Evolutionary conservation across 768 basidiomycete species (phyloP).

Genomic region (Brasilioporus rufonigricans): DNA sequence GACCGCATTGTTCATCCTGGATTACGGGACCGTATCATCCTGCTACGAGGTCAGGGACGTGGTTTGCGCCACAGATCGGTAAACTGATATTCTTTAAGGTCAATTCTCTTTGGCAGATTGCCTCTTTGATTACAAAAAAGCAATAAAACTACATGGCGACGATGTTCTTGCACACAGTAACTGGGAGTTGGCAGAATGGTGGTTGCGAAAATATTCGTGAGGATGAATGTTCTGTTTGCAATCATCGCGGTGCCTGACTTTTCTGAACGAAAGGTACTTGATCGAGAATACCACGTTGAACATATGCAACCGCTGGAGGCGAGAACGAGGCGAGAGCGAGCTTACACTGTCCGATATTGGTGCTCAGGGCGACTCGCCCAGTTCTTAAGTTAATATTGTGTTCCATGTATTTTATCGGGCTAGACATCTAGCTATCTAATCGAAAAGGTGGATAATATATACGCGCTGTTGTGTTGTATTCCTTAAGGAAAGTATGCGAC

Average conservation of each 20-base stretch:
- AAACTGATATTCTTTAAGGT: slow-evolving; percentile 39
- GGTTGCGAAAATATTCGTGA: slow-evolving; percentile 81
- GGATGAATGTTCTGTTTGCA: background rate
- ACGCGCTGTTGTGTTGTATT: background rate
- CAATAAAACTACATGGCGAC: slow-evolving; percentile 80
- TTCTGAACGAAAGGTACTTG: slow-evolving; percentile 55
- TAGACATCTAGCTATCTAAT: background rate
- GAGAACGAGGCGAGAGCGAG: slow-evolving; percentile 76
- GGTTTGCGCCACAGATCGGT: slow-evolving; percentile 15
- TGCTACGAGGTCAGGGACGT: slow-evolving; percentile 61
- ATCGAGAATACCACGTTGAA: slow-evolving; percentile 69
- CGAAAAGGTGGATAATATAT: slow-evolving; percentile 12
- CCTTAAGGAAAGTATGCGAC: background rate
- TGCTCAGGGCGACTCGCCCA: slow-evolving; percentile 32
- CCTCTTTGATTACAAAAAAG: slow-evolving; percentile 65
- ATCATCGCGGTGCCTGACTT: background rate
- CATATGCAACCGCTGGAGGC: slow-evolving; percentile 85
- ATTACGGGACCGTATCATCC: slow-evolving; percentile 86
- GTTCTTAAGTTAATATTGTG: slow-evolving; percentile 11
- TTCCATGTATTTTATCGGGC: slow-evolving; percentile 9
- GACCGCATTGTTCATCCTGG: slow-evolving; percentile 89
- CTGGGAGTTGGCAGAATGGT: slow-evolving; percentile 86
- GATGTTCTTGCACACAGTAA: slow-evolving; percentile 87
- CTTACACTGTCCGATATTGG: slow-evolving; percentile 56
- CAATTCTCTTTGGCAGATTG: slow-evolving; percentile 81